Percentiles rank a stretch among this genome's conserved stretches.
phyloP scores from a whole-genome alignment of 768 basidiomycete genomes.

The Rhodosporidiobolus odoratus region DNA sequence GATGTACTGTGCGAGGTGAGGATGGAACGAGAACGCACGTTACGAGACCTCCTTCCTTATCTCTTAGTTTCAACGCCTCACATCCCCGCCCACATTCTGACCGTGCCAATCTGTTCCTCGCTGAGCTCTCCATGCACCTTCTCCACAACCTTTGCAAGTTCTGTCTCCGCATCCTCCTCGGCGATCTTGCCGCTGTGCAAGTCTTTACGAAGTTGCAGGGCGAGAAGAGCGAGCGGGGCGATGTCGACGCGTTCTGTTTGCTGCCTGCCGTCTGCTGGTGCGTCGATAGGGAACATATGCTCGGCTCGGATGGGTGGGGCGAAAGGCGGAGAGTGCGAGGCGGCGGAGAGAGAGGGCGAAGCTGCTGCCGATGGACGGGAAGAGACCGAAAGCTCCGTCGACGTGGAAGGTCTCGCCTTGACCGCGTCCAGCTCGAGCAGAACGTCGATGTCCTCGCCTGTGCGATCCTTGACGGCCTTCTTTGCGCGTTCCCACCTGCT shows the following conservation, averaged over 20 bases:
- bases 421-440: not conserved
- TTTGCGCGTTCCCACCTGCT: conserved; percentile 1
- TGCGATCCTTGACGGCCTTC: not conserved
- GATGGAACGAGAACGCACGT: not conserved
- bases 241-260: conserved; percentile 10
- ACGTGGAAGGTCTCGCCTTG: not conserved
- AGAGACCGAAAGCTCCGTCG: not conserved
- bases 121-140: not conserved
- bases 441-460: not conserved
- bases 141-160: not conserved
- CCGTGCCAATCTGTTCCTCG: conserved; percentile 7
- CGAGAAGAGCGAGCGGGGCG: conserved; percentile 24
- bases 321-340: no score
- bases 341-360: no score
- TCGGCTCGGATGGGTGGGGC: no score
- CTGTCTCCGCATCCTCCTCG: not conserved
- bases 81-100: conserved; percentile 23
- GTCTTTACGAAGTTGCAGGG: conserved; percentile 17
- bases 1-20: no score
- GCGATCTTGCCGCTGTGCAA: not conserved
- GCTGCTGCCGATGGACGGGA: not conserved
- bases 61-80: not conserved
- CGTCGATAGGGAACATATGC: no score
- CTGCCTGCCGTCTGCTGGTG: not conserved
- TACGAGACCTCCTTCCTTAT: not conserved